Evolutionary conservation across 306 rosid genomes (phyloP), one percentile per base, ranked within the genome.

Genomic region (Macrotyloma uniflorum): DNA sequence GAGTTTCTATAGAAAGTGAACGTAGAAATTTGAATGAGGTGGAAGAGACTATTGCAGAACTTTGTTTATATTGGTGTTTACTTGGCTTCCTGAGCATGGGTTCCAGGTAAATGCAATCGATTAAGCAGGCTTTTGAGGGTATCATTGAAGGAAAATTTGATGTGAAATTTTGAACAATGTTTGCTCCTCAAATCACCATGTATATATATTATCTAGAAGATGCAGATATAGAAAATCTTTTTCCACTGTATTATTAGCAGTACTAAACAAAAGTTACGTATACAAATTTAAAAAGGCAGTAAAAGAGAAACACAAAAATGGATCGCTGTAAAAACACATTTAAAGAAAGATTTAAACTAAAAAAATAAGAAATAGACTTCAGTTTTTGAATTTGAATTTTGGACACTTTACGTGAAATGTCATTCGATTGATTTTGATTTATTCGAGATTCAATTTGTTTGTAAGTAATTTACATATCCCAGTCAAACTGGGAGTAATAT

Each of bases 101-200:
- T 46, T 62, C 20, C 46, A 59, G 33, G 69, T 22, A 63, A 62
- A 50, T 51, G 42, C 15, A 12, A 59, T 58, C 14, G n/a, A 59
- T 57, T 30, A 28, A 33, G 49, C 43, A 46, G 46, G 61, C 7
- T 28, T 75, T 62, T 58, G 78, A 18, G 78, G 18, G 57, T 40
- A 67, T 79, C 22, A 9, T 11, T 23, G 57, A 54, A 35, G 32
- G 22, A 66, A 30, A 66, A 4, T 35, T 42, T 4, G 14, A 24
- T 36, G 68, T 47, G 38, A 72, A 55, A 74, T 43, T 80, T 26
- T 66, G 61, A 43, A 77, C 35, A 50, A 70, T 36, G 65, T 65
- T 10, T 65, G 67, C 38, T 19, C 20, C 8, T 63, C 61, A 33
- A 59, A 22, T 9, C 42, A 5, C 5, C 23, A 19, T 61, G 19